Base-by-base conservation (phyloP, 306 rosid genomes). In the Begonia fuchsioides region DNA sequence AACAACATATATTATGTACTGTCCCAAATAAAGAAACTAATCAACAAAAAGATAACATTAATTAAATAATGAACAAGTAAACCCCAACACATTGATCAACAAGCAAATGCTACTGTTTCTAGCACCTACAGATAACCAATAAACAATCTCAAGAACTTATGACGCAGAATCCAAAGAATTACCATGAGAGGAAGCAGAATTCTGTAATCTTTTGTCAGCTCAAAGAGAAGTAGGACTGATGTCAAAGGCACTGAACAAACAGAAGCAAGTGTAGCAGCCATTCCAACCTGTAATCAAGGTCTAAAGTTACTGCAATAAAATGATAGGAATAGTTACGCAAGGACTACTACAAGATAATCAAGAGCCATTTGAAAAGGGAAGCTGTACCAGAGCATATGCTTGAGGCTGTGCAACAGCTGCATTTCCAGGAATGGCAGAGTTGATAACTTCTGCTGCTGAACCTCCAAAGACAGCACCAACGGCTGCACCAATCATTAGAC, bases 401-500 rank as follows among this genome's bases (percentile, higher is more conserved):
- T 86, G 98, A 43, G 98, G 98, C 72, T 90, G 79, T 15, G 98
- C 98, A 55, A 90, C 85, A 71, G 98, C 94, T 15, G 81, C 85
- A 85, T 90, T 90, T 63, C 98, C 98, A 38, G 98, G 95, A 68
- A 90, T 81, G 35, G 95, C 95, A 39, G 68, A 53, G 62, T 90
- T 90, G 53, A 90, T 81, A 60, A 90, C 47, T 72, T 81, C 82
- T 32, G 95, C 95, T 49, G 98, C 93, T 19, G 67, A 75, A 59
- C 98, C 98, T 58, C 98, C 98, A 73, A 90, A 90, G 15, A 90
- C 94, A 58, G 98, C 98, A 69, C 98, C 98, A 63, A 86, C 87
- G 12, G 98, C 98, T 54, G 98, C 90, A 55, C 98, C 98, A 46
- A 90, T 85, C 98, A 90, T 90, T 75, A 90, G 78, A 78, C 98